Evolutionary conservation across 768 basidiomycete genomes (phyloP).

Genomic region (Mycena vitilis): DNA sequence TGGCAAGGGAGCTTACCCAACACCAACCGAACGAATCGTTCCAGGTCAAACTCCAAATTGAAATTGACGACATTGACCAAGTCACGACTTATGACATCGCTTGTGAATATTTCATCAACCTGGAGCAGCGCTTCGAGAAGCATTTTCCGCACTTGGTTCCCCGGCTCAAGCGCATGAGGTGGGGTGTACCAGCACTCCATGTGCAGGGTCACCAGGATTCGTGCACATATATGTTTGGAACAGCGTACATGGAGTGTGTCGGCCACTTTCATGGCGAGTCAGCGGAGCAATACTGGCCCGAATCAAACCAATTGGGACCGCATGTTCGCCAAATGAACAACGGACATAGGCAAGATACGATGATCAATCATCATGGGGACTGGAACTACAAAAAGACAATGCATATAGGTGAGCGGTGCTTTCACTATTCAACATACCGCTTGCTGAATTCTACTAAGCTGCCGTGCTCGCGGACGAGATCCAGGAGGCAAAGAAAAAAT

Average conservation of each 20-base stretch:
- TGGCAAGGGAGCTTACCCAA: constrained; percentile 27
- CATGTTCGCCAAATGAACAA: constrained; percentile 40
- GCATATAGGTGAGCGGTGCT: constrained; percentile 2
- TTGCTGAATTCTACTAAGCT: background rate
- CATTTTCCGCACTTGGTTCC: no score
- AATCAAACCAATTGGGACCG: constrained; percentile 26
- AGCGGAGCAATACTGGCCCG: constrained; percentile 11
- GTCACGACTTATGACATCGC: no score
- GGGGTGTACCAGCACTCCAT: no score
- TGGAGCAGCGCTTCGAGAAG: constrained; percentile 1
- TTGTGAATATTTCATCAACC: background rate
- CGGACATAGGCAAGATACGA: constrained; percentile 38
- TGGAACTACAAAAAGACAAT: constrained; percentile 38
- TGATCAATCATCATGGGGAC: constrained; percentile 35
- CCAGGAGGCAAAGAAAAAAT: background rate
- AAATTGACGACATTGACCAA: no score
- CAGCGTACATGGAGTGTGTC: constrained; percentile 34
- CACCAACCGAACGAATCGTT: background rate
- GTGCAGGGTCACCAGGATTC: constrained; percentile 32
- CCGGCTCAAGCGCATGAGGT: no score
- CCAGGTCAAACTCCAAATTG: no score
- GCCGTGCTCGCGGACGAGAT: background rate
- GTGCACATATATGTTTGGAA: constrained; percentile 35
- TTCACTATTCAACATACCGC: no score
- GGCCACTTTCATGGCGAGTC: constrained; percentile 41